Base-by-base conservation (phyloP, 2,329 filamentous ascomycete species). In the Ilyonectria sp. region DNA sequence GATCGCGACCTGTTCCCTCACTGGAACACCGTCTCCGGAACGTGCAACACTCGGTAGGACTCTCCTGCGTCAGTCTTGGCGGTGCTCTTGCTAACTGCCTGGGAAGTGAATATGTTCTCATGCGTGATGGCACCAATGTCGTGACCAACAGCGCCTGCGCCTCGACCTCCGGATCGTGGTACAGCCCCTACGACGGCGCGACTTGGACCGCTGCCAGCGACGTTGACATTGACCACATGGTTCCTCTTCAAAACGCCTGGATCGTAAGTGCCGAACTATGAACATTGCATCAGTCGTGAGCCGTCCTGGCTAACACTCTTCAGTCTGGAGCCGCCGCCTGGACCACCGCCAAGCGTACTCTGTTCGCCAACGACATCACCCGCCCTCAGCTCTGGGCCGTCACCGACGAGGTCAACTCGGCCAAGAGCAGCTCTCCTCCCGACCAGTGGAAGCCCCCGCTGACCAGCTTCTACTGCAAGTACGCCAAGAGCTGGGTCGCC, bases 151-250 rank as follows among this genome's bases (percentile, higher is more conserved):
- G 80, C 13, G 84, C 86, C 37, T 97, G 93, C 79, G 81, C 86
- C 1, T 80, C 92, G 0, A 90, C 86, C 0, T 89, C 87, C 3
- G 93, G 94, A 5, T 85, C 83, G 0, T 96, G 94, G 93, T 80
- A 79, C 46, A 91, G 88, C 40, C 91, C 92, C 0, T 96, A 93
- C 77, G 93, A 95, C 75, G 93, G 92, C 17, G 90, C 83, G 0
- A 89, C 85, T 1, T 94, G 92, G 91, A 91, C 89, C 0, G 82
- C 84, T 0, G 88, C 92, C 1, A 87, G 85, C 19, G 92, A 95
- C 73, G 79, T 96, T 1, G 93, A 95, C 73, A 95, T 96, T 67
- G 94, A 96, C 79, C 94, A 96, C 78, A 86, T 96, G 81, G 92
- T 97, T 3, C 93, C 94, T 1, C 79, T 97, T 68, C 91, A 91